A percentile compares a stretch with the other conserved stretches of the same genome.
Evolutionary conservation across 495 filamentous ascomycete species (phyloP).

Genomic region (Recurvomyces mirabilis): DNA sequence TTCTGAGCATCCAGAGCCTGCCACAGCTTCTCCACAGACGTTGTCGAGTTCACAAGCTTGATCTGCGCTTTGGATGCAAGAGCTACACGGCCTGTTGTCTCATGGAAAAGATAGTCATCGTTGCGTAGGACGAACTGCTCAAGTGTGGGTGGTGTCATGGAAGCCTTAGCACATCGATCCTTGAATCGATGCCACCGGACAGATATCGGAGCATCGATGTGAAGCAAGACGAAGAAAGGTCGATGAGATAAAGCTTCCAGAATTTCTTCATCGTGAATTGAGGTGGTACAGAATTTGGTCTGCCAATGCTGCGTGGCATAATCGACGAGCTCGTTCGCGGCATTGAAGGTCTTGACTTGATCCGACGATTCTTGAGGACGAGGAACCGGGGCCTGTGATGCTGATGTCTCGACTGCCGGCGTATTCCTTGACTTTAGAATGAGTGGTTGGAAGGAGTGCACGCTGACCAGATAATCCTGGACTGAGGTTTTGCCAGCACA

Average conservation of each 20-base stretch:
- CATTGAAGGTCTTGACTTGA: constrained; percentile 40
- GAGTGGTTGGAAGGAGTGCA: constrained; percentile 62
- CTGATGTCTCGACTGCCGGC: constrained; percentile 22
- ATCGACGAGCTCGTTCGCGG: constrained; percentile 55
- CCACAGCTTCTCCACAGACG: constrained; percentile 57
- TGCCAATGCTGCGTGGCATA: constrained; percentile 80
- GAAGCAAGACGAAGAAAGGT: constrained; percentile 87
- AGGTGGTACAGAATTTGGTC: constrained; percentile 69
- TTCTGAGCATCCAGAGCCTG: constrained; percentile 55
- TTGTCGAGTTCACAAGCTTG: constrained; percentile 72
- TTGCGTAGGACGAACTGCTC: constrained; percentile 68
- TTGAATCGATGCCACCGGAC: constrained; percentile 69
- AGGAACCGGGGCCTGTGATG: constrained; percentile 24
- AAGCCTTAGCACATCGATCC: constrained; percentile 33
- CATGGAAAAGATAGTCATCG: constrained; percentile 66
- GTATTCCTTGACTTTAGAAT: constrained; percentile 28
- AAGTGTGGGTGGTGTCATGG: constrained; percentile 44
- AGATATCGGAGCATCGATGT: constrained; percentile 77
- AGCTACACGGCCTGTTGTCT: constrained; percentile 50
- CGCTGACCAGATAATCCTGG: constrained; percentile 65
- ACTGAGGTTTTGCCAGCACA: constrained; percentile 84
- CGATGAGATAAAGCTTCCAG: constrained; percentile 63
- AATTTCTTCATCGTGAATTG: constrained; percentile 55
- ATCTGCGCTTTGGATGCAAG: constrained; percentile 71
- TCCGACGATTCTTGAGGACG: constrained; percentile 4